These are phyloP conservation scores for Pythium angustatum DNA, from an alignment of 352 stramenopile genomes.

Conservation along the genomic window DNA sequence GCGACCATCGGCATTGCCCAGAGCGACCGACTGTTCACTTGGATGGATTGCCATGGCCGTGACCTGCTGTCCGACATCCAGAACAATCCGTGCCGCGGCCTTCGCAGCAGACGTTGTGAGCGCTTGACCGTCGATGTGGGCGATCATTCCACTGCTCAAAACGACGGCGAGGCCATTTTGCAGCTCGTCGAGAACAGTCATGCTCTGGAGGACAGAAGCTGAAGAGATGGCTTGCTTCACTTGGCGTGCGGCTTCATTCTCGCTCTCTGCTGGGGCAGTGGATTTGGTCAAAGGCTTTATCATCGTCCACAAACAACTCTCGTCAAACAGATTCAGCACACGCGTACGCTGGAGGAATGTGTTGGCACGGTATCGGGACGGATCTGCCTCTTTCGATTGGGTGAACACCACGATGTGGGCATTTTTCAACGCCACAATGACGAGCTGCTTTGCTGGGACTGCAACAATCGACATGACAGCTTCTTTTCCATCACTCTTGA, in stretches of 20 bases:
- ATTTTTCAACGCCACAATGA: conserved; percentile 43
- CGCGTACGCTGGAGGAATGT: conserved; percentile 19
- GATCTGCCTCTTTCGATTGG: conserved; percentile 16
- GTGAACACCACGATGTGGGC: conserved; percentile 31
- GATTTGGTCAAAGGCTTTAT: background rate
- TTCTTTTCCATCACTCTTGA: background rate
- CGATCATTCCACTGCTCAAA: conserved; percentile 14
- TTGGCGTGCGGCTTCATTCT: background rate
- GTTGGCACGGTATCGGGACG: conserved; percentile 19
- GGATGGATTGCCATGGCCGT: conserved; percentile 15
- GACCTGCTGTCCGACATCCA: conserved; percentile 23
- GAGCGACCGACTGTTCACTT: conserved; percentile 30
- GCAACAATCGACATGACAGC: conserved; percentile 42
- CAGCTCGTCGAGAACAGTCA: conserved; percentile 28
- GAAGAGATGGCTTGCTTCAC: conserved; percentile 15
- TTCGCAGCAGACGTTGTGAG: background rate
- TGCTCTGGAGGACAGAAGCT: conserved; percentile 7
- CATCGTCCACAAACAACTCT: conserved; percentile 19
- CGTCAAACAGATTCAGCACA: conserved; percentile 18
- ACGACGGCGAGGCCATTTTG: conserved; percentile 23
- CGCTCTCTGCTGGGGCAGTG: background rate
- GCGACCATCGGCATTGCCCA: conserved; percentile 38
- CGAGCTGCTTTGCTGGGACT: conserved; percentile 36
- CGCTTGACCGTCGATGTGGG: conserved; percentile 21
- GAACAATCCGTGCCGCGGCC: conserved; percentile 10